Conservation (phyloP, 805 yeast genomes). For the Metschnikowia arizonensis region DNA sequence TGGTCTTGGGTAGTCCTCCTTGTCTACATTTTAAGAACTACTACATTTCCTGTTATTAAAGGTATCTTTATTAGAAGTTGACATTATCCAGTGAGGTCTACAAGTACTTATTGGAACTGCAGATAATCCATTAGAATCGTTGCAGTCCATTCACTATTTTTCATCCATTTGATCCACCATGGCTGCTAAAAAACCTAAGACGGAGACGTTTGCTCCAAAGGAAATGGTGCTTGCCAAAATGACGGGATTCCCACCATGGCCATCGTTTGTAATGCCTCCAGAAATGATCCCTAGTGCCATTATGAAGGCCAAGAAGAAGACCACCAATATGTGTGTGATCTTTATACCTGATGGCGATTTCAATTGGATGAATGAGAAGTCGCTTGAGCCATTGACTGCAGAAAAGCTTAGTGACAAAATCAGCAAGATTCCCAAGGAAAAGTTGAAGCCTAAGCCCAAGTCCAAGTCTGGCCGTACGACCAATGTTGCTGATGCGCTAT, state of each 20-base stretch:
- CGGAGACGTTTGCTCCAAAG: constrained; percentile 25
- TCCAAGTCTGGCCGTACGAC: constrained; percentile 26
- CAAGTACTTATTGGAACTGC: no score
- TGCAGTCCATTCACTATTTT: no score
- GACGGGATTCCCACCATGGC: constrained; percentile 48
- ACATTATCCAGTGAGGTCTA: no score
- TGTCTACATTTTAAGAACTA: no score
- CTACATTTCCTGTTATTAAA: no score
- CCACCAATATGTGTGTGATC: constrained; percentile 38
- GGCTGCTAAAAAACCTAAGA: constrained; percentile 31
- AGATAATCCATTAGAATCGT: no score
- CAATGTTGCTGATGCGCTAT: constrained; percentile 35
- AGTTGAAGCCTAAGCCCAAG: constrained; percentile 19
- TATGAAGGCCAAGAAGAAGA: constrained; percentile 32
- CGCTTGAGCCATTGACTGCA: constrained; percentile 28
- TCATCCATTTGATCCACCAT: constrained; percentile 18
- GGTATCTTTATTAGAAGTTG: no score
- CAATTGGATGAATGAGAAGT: constrained; percentile 42
- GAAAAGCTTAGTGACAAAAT: constrained; percentile 29
- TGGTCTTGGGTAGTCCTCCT: no score
- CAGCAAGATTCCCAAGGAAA: constrained; percentile 27
- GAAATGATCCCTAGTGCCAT: constrained; percentile 35
- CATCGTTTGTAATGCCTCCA: constrained; percentile 44
- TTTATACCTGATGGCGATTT: constrained; percentile 46
- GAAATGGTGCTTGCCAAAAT: constrained; percentile 44